Percentiles rank a stretch among this genome's conserved stretches.
These are phyloP conservation scores for Aureobasidium sp. DNA, from an alignment of 2,329 filamentous ascomycete genomes.

Conservation along the genomic window DNA sequence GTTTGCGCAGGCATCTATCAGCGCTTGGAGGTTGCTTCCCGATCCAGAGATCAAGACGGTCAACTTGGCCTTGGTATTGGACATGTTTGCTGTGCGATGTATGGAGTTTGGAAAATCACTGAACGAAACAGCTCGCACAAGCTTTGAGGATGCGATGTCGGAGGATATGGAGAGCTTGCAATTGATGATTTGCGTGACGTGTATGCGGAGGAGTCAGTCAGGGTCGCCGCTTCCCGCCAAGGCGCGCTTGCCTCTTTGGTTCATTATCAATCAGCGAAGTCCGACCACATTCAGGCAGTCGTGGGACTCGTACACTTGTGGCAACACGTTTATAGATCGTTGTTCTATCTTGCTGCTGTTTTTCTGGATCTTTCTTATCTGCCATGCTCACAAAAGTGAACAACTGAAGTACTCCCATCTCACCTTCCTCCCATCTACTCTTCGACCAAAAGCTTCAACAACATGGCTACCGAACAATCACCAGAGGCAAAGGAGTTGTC, in stretches of 20 bases:
- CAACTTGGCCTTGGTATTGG: slow-evolving; percentile 16
- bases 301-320: slow-evolving; percentile 8
- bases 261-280: not conserved
- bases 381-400: not conserved
- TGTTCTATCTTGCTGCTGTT: not conserved
- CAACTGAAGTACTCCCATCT: not conserved
- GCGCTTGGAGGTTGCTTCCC: slow-evolving; percentile 71
- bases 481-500: slow-evolving; percentile 65
- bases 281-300: slow-evolving; percentile 12
- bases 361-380: not conserved
- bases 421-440: not conserved
- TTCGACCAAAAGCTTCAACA: slow-evolving; percentile 26
- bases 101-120: not conserved
- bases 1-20: slow-evolving; percentile 53
- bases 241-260: slow-evolving; percentile 10
- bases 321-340: slow-evolving; percentile 7
- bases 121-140: not conserved
- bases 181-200: not conserved
- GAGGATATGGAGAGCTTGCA: not conserved
- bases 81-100: not conserved
- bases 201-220: not conserved
- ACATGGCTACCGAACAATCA: slow-evolving; percentile 17
- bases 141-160: slow-evolving; percentile 1
- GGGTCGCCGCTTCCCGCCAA: slow-evolving; percentile 6
- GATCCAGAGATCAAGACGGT: slow-evolving; percentile 54